Evolutionary conservation across 176 grass and related monocot species (phyloP).

Genomic region (Hordeum marinum): DNA sequence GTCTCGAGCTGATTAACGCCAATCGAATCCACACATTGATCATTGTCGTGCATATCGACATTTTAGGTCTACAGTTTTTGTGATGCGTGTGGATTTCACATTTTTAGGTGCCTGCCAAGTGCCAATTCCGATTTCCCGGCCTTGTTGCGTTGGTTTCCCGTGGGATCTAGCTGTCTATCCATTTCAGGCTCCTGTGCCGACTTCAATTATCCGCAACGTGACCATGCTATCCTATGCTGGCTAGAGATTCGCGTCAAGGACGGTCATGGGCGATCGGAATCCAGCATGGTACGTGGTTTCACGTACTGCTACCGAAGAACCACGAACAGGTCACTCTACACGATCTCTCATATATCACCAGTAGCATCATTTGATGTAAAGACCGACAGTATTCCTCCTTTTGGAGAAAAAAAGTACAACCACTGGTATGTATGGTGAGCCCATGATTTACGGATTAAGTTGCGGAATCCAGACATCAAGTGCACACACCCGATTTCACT

Average conservation of each 20-base stretch:
- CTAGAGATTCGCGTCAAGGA: conserved; percentile 19
- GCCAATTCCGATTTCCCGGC: not conserved
- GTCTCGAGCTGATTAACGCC: not conserved
- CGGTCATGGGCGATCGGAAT: not conserved
- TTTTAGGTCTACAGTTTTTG: not conserved
- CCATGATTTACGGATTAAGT: not conserved
- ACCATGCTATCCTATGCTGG: conserved; percentile 9
- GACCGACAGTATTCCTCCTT: too few species aligned
- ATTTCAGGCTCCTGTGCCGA: not conserved
- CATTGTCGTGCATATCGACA: not conserved
- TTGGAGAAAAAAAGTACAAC: too few species aligned
- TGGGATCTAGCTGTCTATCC: not conserved
- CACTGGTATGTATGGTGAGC: not conserved
- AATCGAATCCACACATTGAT: not conserved
- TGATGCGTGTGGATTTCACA: not conserved
- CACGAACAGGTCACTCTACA: conserved; percentile 3
- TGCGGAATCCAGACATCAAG: not conserved
- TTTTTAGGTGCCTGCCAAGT: not conserved
- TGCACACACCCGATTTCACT: not conserved
- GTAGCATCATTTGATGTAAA: not conserved
- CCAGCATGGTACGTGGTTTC: conserved; percentile 1
- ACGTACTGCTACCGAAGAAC: conserved; percentile 23
- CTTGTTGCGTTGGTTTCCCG: not conserved
- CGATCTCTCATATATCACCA: not conserved
- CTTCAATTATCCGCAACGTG: conserved; percentile 13